These are phyloP conservation scores for Eragrostis tef DNA, from an alignment of 202 grass and related monocot genomes.

Conservation along the genomic window DNA sequence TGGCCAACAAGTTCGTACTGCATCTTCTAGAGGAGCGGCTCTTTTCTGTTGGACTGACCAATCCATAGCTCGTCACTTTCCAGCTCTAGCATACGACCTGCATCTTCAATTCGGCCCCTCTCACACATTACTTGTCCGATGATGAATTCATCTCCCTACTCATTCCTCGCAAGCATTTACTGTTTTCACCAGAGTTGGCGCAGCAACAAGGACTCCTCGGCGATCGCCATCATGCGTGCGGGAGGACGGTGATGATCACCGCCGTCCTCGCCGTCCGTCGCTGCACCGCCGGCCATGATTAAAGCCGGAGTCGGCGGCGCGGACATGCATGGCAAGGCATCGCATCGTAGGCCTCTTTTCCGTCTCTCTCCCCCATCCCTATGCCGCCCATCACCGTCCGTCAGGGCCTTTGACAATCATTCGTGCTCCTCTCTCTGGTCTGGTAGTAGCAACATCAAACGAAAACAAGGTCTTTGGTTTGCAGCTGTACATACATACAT, in stretches of 20 bases:
- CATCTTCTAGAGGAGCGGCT: background rate
- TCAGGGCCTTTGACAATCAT: slow-evolving; percentile 41
- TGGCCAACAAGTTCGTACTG: background rate
- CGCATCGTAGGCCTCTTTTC: background rate
- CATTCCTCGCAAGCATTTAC: slow-evolving; percentile 35
- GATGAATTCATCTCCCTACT: slow-evolving; percentile 35
- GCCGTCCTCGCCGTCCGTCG: background rate
- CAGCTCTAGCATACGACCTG: slow-evolving; percentile 23
- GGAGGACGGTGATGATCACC: slow-evolving; percentile 17
- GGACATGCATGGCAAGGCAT: slow-evolving; percentile 22
- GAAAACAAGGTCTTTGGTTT: background rate
- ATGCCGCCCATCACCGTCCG: slow-evolving; percentile 40
- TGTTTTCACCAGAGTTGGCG: slow-evolving; percentile 37
- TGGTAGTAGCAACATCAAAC: background rate
- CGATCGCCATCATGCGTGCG: slow-evolving; percentile 6
- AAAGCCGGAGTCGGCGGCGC: slow-evolving; percentile 39
- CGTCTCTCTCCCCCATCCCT: slow-evolving; percentile 2
- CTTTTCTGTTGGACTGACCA: slow-evolving; percentile 1
- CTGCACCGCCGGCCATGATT: slow-evolving; percentile 40
- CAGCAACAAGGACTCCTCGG: background rate
- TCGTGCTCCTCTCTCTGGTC: background rate
- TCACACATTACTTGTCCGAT: background rate
- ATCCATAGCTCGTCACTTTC: slow-evolving; percentile 21
- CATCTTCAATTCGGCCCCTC: background rate
- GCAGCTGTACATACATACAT: background rate